Conservation (phyloP, 2,329 filamentous ascomycete genomes). For the Periconia macrospinosa region DNA sequence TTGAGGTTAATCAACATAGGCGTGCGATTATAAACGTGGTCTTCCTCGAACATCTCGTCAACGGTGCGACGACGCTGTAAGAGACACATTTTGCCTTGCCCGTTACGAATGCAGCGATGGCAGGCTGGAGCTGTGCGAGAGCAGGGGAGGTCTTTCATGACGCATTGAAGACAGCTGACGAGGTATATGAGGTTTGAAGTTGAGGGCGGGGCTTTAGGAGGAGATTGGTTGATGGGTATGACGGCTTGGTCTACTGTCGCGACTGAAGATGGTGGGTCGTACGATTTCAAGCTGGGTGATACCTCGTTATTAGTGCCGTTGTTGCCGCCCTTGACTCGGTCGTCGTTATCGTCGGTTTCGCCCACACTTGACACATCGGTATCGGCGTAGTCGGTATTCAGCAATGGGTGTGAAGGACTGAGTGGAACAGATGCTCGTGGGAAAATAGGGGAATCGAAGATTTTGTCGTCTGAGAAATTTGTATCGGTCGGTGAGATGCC, state of each 20-base stretch:
- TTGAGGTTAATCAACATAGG: constrained; percentile 24
- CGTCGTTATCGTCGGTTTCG: constrained; percentile 3
- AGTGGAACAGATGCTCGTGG: neutral
- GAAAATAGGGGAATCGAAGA: constrained; percentile 24
- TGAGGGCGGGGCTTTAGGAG: neutral
- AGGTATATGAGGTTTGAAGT: constrained; percentile 19
- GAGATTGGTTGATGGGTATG: neutral
- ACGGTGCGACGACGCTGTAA: constrained; percentile 20
- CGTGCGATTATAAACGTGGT: neutral
- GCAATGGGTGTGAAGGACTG: neutral
- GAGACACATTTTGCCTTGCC: constrained; percentile 20
- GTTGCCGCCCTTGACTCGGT: neutral
- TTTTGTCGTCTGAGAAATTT: constrained; percentile 17
- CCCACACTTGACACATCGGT: constrained; percentile 11
- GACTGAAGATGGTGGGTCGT: neutral
- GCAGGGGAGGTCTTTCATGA: constrained; percentile 25
- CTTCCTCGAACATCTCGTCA: constrained; percentile 11
- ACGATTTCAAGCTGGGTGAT: neutral
- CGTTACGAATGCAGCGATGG: constrained; percentile 28
- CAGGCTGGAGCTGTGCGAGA: constrained; percentile 31
- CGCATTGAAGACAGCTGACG: constrained; percentile 36
- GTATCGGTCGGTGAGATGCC: constrained; percentile 29
- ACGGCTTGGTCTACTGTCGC: neutral
- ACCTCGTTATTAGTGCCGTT: neutral
- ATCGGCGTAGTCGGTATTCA: neutral